Evolutionary conservation across 2,329 filamentous ascomycete species (phyloP).

Genomic region (Colletotrichum tabaci): DNA sequence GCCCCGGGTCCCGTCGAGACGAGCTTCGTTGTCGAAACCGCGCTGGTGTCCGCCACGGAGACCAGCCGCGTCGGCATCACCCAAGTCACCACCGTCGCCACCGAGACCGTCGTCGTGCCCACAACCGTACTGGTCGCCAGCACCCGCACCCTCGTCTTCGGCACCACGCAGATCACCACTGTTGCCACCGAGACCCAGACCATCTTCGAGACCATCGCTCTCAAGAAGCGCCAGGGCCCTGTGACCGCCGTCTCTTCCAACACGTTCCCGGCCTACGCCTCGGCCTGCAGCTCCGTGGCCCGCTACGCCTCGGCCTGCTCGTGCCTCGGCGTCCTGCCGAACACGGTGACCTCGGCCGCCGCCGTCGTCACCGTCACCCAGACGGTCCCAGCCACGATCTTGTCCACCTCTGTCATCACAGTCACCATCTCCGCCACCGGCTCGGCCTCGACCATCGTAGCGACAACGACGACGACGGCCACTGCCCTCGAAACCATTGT

Average conservation of each 20-base stretch:
- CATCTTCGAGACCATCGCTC: slow-evolving; percentile 30
- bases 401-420: slow-evolving; percentile 38
- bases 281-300: slow-evolving; percentile 44
- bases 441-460: slow-evolving; percentile 19
- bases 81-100: slow-evolving; percentile 27
- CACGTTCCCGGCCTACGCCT: slow-evolving; percentile 45
- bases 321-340: slow-evolving; percentile 45
- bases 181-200: slow-evolving; percentile 40
- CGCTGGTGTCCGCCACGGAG: slow-evolving; percentile 8
- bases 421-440: slow-evolving; percentile 33
- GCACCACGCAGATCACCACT: slow-evolving; percentile 37
- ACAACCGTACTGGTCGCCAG: slow-evolving; percentile 34
- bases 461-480: slow-evolving; percentile 3
- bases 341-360: slow-evolving; percentile 42
- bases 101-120: slow-evolving; percentile 33
- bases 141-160: slow-evolving; percentile 35
- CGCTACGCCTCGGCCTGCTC: slow-evolving; percentile 47
- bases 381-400: slow-evolving; percentile 37
- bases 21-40: slow-evolving; percentile 25
- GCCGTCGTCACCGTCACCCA: slow-evolving; percentile 33
- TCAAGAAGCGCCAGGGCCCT: slow-evolving; percentile 32
- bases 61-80: slow-evolving; percentile 27
- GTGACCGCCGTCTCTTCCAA: slow-evolving; percentile 9
- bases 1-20: slow-evolving; percentile 22
- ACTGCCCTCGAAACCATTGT: slow-evolving; percentile 21